Evolutionary conservation across 1,139 yeast species (phyloP).

Genomic region (Candida sp.): DNA sequence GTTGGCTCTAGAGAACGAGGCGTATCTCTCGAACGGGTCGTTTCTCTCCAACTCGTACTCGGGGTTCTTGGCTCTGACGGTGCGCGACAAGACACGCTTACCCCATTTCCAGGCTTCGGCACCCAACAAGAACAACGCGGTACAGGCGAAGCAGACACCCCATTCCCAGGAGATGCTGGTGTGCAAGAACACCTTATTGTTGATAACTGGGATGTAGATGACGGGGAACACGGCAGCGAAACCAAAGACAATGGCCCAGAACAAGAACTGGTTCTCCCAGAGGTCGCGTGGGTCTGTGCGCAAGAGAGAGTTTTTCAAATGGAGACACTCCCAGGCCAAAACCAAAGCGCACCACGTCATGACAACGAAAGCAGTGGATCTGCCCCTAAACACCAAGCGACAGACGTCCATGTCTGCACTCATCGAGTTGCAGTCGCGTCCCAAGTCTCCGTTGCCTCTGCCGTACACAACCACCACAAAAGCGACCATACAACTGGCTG

Average conservation of each 20-base stretch:
- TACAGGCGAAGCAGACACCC: constrained; percentile 76
- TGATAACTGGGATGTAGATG: constrained; percentile 87
- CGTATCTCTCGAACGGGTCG: constrained; percentile 54
- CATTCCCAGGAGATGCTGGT: constrained; percentile 80
- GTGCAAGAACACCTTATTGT: constrained; percentile 77
- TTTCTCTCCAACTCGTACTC: constrained; percentile 66
- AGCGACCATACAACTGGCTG: constrained; percentile 69
- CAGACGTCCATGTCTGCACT: constrained; percentile 42
- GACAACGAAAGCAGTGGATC: constrained; percentile 82
- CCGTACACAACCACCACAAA: constrained; percentile 72
- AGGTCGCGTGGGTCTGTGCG: constrained; percentile 77
- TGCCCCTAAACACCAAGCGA: constrained; percentile 71
- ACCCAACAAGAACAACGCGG: constrained; percentile 60
- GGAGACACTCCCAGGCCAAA: constrained; percentile 91
- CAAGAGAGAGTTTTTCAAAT: constrained; percentile 75
- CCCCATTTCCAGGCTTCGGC: constrained; percentile 71
- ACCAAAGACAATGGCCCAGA: constrained; percentile 84
- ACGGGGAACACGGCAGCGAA: constrained; percentile 80
- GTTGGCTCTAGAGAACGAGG: constrained; percentile 57
- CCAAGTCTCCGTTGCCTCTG: constrained; percentile 70
- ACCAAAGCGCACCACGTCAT: constrained; percentile 93
- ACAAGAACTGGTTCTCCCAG: constrained; percentile 78
- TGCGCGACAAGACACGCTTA: constrained; percentile 62
- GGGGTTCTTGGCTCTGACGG: constrained; percentile 54
- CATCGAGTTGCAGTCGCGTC: constrained; percentile 59